Evolutionary conservation across 305 asterid genomes (phyloP).

Genomic region (Fraxinus paxiana): DNA sequence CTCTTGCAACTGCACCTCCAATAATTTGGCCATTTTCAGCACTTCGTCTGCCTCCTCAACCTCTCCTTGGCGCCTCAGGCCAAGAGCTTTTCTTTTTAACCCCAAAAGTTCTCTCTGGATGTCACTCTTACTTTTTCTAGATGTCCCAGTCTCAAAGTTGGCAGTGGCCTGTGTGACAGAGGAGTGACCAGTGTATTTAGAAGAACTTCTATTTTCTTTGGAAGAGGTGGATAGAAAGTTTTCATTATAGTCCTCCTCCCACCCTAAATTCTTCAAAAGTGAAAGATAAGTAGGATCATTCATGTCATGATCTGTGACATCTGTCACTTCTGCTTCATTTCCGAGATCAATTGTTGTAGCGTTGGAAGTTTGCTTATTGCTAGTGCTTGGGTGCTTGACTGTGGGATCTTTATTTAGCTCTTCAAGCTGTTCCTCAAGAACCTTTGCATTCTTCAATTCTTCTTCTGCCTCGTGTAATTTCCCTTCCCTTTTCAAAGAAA

Average conservation of each 20-base stretch:
- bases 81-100: constrained; percentile 75
- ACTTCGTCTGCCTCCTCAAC: constrained; percentile 79
- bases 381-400: constrained; percentile 29
- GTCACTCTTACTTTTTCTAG: constrained; percentile 63
- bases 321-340: constrained; percentile 37
- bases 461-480: constrained; percentile 72
- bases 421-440: constrained; percentile 87
- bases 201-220: constrained; percentile 27
- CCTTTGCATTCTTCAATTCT: constrained; percentile 76
- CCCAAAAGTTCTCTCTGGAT: constrained; percentile 79
- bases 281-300: constrained; percentile 79
- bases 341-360: constrained; percentile 17
- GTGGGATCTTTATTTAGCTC: constrained; percentile 57
- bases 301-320: constrained; percentile 87
- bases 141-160: constrained; percentile 23
- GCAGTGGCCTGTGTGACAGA: constrained; percentile 27
- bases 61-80: constrained; percentile 81
- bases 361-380: constrained; percentile 25
- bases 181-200: constrained; percentile 20
- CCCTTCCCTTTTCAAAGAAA: constrained; percentile 80
- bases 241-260: constrained; percentile 64
- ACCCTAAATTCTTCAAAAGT: constrained; percentile 74
- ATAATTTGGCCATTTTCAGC: constrained; percentile 47
- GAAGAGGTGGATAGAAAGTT: constrained; percentile 22
- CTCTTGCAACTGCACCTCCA: constrained; percentile 69